A percentile compares a stretch with the other conserved stretches of the same genome.
Conservation (phyloP, 2,329 filamentous ascomycete genomes). For the Alternaria consortialis region DNA sequence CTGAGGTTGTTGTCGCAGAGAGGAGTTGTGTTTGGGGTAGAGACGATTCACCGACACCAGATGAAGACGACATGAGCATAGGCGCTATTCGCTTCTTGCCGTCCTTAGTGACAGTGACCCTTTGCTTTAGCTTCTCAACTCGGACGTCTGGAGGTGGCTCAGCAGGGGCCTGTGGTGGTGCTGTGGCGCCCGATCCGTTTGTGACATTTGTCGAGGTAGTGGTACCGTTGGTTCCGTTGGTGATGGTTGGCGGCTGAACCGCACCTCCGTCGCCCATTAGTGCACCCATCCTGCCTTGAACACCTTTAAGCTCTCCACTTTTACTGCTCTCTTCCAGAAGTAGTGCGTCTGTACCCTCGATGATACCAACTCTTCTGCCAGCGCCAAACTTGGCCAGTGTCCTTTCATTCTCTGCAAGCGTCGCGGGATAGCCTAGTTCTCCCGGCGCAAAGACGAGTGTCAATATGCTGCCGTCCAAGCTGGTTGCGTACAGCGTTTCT, state of each 20-base stretch:
- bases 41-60: slow-evolving; percentile 85
- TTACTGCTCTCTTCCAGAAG: slow-evolving; percentile 91
- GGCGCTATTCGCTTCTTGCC: slow-evolving; percentile 96
- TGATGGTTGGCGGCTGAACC: slow-evolving; percentile 60
- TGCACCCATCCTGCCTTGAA: slow-evolving; percentile 97
- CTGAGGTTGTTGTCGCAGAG: slow-evolving; percentile 71
- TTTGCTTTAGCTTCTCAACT: slow-evolving; percentile 79
- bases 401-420: slow-evolving; percentile 88
- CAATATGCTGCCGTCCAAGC: slow-evolving; percentile 88
- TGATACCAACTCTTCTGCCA: slow-evolving; percentile 86
- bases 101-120: slow-evolving; percentile 94
- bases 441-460: slow-evolving; percentile 82
- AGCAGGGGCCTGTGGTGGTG: slow-evolving; percentile 21
- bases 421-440: slow-evolving; percentile 89
- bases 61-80: slow-evolving; percentile 83
- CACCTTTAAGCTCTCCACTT: slow-evolving; percentile 85
- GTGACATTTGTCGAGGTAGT: slow-evolving; percentile 53
- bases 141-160: slow-evolving; percentile 61
- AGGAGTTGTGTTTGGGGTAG: slow-evolving; percentile 89
- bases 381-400: slow-evolving; percentile 92
- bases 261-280: slow-evolving; percentile 82
- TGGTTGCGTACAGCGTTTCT: slow-evolving; percentile 83
- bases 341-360: slow-evolving; percentile 90
- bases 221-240: slow-evolving; percentile 63
- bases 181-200: slow-evolving; percentile 59